Evolutionary conservation across 495 filamentous ascomycete genomes (phyloP), one percentile per base, ranked within the genome.

Genomic region (Aspergillus heteromorphus): DNA sequence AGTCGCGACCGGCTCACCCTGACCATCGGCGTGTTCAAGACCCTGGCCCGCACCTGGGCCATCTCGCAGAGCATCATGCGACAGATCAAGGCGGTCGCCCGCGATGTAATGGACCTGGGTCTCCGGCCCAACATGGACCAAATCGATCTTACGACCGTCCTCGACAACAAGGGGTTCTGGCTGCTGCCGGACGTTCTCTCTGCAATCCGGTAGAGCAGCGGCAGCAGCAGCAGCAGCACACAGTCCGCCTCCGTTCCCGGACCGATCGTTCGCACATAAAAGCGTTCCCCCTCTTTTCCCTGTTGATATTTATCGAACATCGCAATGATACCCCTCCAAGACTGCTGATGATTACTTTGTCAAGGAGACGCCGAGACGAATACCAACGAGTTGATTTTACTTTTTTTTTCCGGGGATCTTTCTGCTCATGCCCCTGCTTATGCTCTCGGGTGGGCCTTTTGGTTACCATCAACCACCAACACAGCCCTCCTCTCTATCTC

Each of bases 1-100:
- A 81, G 81, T 50, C 88, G 88, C 41, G 87, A 91, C 67, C 85
- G 82, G 52, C 87, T 92, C 49, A 81, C 84, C 0, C 80, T 96
- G 21, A 91, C 88, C 56, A 88, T 91, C 41, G 91, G 91, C 29
- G 88, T 87, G 3, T 83, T 96, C 57, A 88, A 86, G 63, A 82
- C 82, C 4, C 70, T 95, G 4, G 84, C 79, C 53, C 73, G 77
- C 36, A 83, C 89, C 6, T 96, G 91, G 91, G 83, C 86, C 31
- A 84, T 90, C 19, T 90, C 89, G 5, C 78, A 78, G 29, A 80
- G 74, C 8, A 87, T 89, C 9, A 82, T 89, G 67, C 76, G 77
- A 16, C 88, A 93, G 67, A 88, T 96, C 25, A 77, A 76, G 49
- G 74, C 74, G 3, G 74, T 77, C 14, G 65, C 74, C 6, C 70